Evolutionary conservation across 208 protist genomes (phyloP), one percentile per base, ranked within the genome.

Genomic region (Trichomonas vaginalis): DNA sequence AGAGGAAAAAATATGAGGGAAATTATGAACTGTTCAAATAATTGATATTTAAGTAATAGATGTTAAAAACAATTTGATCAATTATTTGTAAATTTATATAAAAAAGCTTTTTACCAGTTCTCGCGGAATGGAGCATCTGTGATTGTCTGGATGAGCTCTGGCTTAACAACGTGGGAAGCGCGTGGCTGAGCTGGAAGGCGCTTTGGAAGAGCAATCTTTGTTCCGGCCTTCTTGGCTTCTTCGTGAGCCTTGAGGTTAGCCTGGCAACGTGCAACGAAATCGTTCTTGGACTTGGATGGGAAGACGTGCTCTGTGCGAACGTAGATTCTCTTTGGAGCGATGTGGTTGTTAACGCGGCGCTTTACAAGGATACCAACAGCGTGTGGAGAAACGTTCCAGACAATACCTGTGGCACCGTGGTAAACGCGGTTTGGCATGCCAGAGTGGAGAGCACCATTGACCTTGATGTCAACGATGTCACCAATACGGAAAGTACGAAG

Each of bases 371-470:
- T 99, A 97, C 99, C 99, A 79, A 99, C 97, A 90, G 99, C 98
- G 96, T 98, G 98, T 95, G 98, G 98, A 83, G 99, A 99, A 51
- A 99, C 98, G 97, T 99, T 99, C 98, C 98, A 99, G 45, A 99
- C 98, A 96, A 98, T 97, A 96, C 99, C 99, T 95, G 99, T 99
- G 97, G 98, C 98, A 96, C 99, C 99, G 97, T 99, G 99, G 98
- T 99, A 99, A 98, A 98, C 99, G 98, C 99, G 99, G 98, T 99
- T 98, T 95, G 99, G 99, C 99, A 99, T 99, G 97, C 99, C 99
- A 95, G 99, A 99, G 95, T 47, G 99, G 96, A 99, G 98, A 40
- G 99, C 97, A 87, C 98, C 98, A 97, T 99, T 99, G 86, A 97
- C 98, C 15, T 98, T 98, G 96, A 99, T 98, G 96, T 99, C 99